phyloP scores from a whole-genome alignment of 768 basidiomycete species.

The Lactarius vividus region DNA sequence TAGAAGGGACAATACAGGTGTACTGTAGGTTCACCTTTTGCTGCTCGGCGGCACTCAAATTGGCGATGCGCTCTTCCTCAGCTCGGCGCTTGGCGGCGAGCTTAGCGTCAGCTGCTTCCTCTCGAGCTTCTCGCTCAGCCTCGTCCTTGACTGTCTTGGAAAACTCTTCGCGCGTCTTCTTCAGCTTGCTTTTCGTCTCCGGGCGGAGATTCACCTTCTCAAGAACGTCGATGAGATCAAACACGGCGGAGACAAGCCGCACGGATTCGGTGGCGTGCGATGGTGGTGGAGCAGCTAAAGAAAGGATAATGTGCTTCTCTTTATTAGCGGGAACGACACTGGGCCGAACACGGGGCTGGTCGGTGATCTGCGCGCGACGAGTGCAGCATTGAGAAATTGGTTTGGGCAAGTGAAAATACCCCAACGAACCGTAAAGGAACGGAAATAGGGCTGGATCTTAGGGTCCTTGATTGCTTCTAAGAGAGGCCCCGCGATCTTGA shows the following conservation, averaged over 20 bases:
- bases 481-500: constrained; percentile 56
- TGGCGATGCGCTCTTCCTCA: constrained; percentile 69
- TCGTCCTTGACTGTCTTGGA: constrained; percentile 69
- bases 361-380: constrained; percentile 56
- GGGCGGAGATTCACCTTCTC: constrained; percentile 57
- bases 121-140: constrained; percentile 60
- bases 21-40: constrained; percentile 56
- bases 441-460: constrained; percentile 70
- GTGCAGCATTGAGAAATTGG: constrained; percentile 10
- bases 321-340: constrained; percentile 44
- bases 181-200: constrained; percentile 78
- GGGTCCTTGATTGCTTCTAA: constrained; percentile 62
- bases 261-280: constrained; percentile 48
- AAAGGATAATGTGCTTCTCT: constrained; percentile 74
- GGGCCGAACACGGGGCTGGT: constrained; percentile 79
- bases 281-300: constrained; percentile 53
- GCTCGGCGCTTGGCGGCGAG: constrained; percentile 68
- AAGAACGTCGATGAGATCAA: constrained; percentile 73
- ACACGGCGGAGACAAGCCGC: constrained; percentile 62
- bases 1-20: neutral
- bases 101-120: constrained; percentile 70
- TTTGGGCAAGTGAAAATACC: constrained; percentile 7
- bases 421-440: constrained; percentile 70
- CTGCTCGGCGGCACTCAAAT: constrained; percentile 76
- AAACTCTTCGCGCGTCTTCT: constrained; percentile 68